Conservation (phyloP, 495 filamentous ascomycete genomes). For the Lentithecium fluviatile region DNA sequence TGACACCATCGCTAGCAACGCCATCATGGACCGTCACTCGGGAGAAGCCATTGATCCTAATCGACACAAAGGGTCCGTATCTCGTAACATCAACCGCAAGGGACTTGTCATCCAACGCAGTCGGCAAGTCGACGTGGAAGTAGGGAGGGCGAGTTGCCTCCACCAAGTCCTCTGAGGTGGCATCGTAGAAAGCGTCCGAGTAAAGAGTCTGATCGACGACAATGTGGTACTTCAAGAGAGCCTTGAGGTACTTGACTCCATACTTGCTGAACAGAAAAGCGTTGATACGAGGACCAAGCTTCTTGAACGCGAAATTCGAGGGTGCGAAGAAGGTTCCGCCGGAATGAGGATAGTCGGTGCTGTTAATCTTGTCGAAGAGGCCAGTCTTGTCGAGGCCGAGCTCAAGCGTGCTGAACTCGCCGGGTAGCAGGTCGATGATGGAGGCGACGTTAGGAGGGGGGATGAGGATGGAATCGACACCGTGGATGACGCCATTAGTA, state of each 20-base stretch:
- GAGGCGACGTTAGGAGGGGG: constrained; percentile 63
- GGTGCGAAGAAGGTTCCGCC: constrained; percentile 74
- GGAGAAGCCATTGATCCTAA: constrained; percentile 69
- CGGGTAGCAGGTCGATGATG: constrained; percentile 66
- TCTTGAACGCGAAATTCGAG: constrained; percentile 69
- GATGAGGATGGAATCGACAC: constrained; percentile 65
- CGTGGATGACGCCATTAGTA: constrained; percentile 80
- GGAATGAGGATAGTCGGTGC: constrained; percentile 39
- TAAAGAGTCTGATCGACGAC: constrained; percentile 75
- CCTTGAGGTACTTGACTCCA: constrained; percentile 68
- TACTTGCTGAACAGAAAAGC: constrained; percentile 74
- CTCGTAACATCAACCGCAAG: constrained; percentile 66
- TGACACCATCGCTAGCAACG: constrained; percentile 68
- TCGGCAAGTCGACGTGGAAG: constrained; percentile 60
- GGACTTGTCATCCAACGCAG: constrained; percentile 58
- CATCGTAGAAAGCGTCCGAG: constrained; percentile 70
- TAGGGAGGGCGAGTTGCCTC: constrained; percentile 32
- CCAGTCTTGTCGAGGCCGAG: constrained; percentile 70
- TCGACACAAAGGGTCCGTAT: constrained; percentile 59
- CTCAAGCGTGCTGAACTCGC: constrained; percentile 71
- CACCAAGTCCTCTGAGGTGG: constrained; percentile 37
- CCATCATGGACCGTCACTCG: constrained; percentile 63
- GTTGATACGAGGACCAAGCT: constrained; percentile 66
- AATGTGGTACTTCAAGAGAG: constrained; percentile 75
- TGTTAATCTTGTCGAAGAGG: constrained; percentile 52